phyloP scores from a whole-genome alignment of 495 filamentous ascomycete species.

The Recurvomyces mirabilis region DNA sequence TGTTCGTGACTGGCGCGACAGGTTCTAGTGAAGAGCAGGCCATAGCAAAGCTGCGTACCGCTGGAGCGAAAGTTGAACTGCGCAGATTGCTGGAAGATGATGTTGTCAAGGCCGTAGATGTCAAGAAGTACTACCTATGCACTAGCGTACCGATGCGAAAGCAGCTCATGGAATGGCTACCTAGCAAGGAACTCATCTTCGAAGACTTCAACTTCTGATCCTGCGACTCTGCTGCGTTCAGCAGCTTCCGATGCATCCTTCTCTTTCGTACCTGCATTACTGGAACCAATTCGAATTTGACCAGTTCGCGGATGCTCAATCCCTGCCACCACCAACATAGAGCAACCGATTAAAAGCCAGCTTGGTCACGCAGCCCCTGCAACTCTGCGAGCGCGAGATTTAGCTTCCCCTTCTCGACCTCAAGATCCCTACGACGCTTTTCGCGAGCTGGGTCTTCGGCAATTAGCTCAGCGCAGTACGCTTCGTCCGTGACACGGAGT shows the following conservation, averaged over 20 bases:
- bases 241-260: constrained; percentile 1
- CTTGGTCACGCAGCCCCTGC: background rate
- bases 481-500: constrained; percentile 22
- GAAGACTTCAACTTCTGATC: constrained; percentile 55
- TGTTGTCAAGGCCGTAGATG: constrained; percentile 27
- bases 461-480: constrained; percentile 37
- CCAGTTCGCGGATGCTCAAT: too few species aligned
- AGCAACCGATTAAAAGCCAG: background rate
- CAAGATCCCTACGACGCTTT: constrained; percentile 29
- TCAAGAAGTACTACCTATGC: constrained; percentile 56
- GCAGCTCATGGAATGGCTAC: constrained; percentile 49
- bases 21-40: constrained; percentile 20
- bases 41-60: constrained; percentile 20
- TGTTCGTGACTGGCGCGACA: constrained; percentile 49
- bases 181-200: constrained; percentile 48
- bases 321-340: background rate
- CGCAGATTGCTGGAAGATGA: constrained; percentile 47
- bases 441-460: constrained; percentile 41
- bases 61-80: constrained; percentile 35
- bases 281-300: too few species aligned
- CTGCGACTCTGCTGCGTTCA: too few species aligned
- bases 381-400: constrained; percentile 28
- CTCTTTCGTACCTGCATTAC: too few species aligned
- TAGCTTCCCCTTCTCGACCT: constrained; percentile 37
- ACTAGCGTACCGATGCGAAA: constrained; percentile 46